Base-by-base conservation (phyloP, 1,139 yeast species). In the Yamadazyma membranifaciens region DNA sequence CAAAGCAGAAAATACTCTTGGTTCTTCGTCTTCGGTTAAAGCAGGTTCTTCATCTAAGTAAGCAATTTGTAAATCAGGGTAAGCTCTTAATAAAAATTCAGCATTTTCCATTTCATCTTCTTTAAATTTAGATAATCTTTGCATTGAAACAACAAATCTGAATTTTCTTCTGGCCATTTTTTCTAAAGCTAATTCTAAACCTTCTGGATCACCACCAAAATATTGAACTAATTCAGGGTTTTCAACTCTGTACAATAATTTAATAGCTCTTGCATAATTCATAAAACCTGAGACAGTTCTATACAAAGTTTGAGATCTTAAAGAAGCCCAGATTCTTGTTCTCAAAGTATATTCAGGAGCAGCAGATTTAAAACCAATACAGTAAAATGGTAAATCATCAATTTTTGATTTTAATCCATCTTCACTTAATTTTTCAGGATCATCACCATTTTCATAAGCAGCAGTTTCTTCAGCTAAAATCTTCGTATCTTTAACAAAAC, bases 111-210 rank as follows among this genome's bases (percentile, higher is more conserved):
- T 78, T 72, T 92, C 98, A 59, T 92, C 97, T 48, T 96, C 95
- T 67, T 91, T 87, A 71, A 92, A 92, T 68, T 92, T 94, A 51
- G 97, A 80, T 64, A 92, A 79, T 80, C 98, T 87, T 77, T 92
- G 98, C 98, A 92, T 92, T 39, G 98, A 87, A 60, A 92, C 96
- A 65, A 91, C 78, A 61, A 92, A 91, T 75, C 89, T 88, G 80
- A 92, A 94, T 73, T 94, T 92, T 75, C 99, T 84, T 77, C 98
- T 87, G 29, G 99, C 98, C 98, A 92, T 94, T 63, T 92, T 86
- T 73, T 92, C 98, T 53, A 92, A 81, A 64, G 95, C 98, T 63
- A 91, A 81, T 73, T 92, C 98, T 57, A 92, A 75, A 44, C 83
- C 83, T 63, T 92, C 98, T 45, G 98, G 96, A 64, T 92, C 95